Percentiles rank a stretch among this genome's conserved stretches.
These are phyloP conservation scores for Nakataea oryzae DNA, from an alignment of 2,329 filamentous ascomycete genomes.

Conservation along the genomic window DNA sequence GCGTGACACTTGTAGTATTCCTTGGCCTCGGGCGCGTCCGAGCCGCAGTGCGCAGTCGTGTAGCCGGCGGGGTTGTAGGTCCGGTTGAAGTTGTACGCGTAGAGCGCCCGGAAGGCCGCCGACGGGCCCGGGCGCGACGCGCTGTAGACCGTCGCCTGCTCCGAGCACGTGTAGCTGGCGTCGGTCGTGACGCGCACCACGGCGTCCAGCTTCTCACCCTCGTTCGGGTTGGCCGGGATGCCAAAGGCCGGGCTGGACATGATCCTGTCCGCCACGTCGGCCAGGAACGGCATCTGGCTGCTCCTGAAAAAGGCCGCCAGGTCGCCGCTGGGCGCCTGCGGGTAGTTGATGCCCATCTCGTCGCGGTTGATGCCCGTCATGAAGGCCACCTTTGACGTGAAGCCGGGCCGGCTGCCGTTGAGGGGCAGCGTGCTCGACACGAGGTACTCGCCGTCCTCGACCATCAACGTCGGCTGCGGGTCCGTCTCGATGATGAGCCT, in stretches of 20 bases:
- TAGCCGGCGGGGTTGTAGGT: slow-evolving; percentile 23
- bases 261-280: not conserved
- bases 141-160: slow-evolving; percentile 21
- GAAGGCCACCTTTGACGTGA: slow-evolving; percentile 16
- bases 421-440: slow-evolving; percentile 15
- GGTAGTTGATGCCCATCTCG: slow-evolving; percentile 12
- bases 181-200: slow-evolving; percentile 20
- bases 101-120: slow-evolving; percentile 18
- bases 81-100: slow-evolving; percentile 27
- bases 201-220: slow-evolving; percentile 19
- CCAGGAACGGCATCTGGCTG: not conserved
- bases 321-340: not conserved
- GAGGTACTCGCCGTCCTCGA: slow-evolving; percentile 20
- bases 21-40: slow-evolving; percentile 14
- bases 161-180: slow-evolving; percentile 21
- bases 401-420: slow-evolving; percentile 12
- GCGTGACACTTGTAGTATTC: slow-evolving; percentile 32
- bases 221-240: slow-evolving; percentile 6
- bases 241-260: slow-evolving; percentile 5
- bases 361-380: slow-evolving; percentile 25
- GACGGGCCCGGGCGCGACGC: slow-evolving; percentile 16
- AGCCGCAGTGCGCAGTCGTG: slow-evolving; percentile 18
- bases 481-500: not conserved
- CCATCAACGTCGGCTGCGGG: slow-evolving; percentile 5
- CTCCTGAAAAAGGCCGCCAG: not conserved